These are phyloP conservation scores for Paramecium bursaria DNA, from an alignment of 73 alveolate genomes.

Conservation along the genomic window DNA sequence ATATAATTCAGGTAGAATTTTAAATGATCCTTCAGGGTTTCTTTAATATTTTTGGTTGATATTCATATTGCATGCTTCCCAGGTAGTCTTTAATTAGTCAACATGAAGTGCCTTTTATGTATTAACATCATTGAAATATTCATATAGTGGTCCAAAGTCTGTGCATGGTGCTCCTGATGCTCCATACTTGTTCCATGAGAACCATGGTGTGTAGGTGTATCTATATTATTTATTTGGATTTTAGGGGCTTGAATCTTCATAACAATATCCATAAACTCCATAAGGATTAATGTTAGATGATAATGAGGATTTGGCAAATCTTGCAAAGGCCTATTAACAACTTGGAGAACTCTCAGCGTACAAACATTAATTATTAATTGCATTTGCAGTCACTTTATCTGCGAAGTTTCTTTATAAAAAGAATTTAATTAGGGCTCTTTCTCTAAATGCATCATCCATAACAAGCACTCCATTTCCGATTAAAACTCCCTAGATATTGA, in stretches of 20 bases:
- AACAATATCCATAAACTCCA: constrained; percentile 53
- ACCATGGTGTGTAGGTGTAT: constrained; percentile 36
- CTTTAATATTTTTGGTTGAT: neutral
- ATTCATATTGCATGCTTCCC: constrained; percentile 38
- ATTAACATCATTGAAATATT: neutral
- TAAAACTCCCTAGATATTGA: constrained; percentile 69
- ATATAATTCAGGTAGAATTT: constrained; percentile 68
- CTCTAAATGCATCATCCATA: neutral
- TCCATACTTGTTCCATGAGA: constrained; percentile 24
- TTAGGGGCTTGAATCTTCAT: constrained; percentile 15
- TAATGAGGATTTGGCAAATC: constrained; percentile 7
- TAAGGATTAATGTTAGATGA: constrained; percentile 29
- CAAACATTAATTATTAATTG: neutral
- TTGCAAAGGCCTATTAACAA: neutral
- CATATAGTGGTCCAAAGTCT: constrained; percentile 64
- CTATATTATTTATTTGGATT: neutral
- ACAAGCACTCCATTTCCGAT: constrained; percentile 79
- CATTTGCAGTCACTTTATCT: neutral
- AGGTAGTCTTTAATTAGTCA: neutral
- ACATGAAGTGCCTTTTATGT: constrained; percentile 48
- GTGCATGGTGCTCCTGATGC: constrained; percentile 68
- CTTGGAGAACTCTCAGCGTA: neutral
- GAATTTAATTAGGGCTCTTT: neutral
- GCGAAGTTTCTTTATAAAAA: constrained; percentile 38
- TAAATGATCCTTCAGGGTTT: constrained; percentile 64